Evolutionary conservation across 208 protist species (phyloP), one percentile per base, ranked within the genome.

Genomic region (Leishmania major): DNA sequence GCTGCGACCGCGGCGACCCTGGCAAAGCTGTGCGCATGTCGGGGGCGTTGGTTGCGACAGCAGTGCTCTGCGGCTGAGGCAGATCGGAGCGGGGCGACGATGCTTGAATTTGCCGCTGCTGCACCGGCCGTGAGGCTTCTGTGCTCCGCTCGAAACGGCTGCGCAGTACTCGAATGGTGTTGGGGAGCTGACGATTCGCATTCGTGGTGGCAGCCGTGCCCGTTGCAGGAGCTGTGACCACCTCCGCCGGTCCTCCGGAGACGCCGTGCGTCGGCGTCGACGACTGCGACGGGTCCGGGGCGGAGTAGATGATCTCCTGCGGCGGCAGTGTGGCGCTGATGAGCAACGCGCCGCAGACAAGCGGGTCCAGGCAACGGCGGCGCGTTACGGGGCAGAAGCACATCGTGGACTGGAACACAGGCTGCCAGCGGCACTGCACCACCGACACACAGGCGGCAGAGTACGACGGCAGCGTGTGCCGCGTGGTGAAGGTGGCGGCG

Each of bases 321-420:
- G 81, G 81, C 6, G 64, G 64, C 66, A 77, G 45, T 35, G 73
- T 73, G 17, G 72, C 64, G 45, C 43, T 43, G 35, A 78, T 31
- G 22, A 90, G 80, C 28, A 91, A 64, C 5, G 84, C 78, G 35
- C 90, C 89, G 67, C 73, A 89, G 17, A 95, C 88, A 70, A 87
- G 77, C 31, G 88, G 86, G 83, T 97, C 94, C 1, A 94, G 80
- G 77, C 94, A 97, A 69, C 94, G 92, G n/a, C 89, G 87, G 4
- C 90, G 90, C 51, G 88, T 91, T 13, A 97, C 92, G 0, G 91
- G 94, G 79, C 94, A 97, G 88, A 93, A 97, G 75, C 91, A 93
- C 89, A 95, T 90, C 5, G 90, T 95, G 49, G 87, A 88, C 75
- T 89, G 91, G 78, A 96, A 96, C 72, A 85, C 73, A 0, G 90